Evolutionary conservation across 768 basidiomycete species (phyloP), one percentile per base, ranked within the genome.

Genomic region (Suillus subluteus): DNA sequence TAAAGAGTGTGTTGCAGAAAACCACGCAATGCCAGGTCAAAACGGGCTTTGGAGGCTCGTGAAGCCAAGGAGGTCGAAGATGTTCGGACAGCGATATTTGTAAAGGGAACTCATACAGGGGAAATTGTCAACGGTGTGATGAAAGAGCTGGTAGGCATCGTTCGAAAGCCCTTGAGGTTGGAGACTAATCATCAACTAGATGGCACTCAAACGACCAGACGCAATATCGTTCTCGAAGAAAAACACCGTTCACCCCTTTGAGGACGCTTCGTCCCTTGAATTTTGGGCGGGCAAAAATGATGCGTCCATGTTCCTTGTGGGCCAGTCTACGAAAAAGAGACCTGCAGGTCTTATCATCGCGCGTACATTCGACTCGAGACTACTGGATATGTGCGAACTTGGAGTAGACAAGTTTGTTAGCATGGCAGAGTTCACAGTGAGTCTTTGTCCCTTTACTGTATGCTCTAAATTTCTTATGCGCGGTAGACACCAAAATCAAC

Each of bases 221-320:
- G 90, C 90, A 0, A 91, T 99, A 67, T 87, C 94, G 15, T 99
- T 99, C 81, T 92, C 91, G 56, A 98, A 96, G 78, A 97, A 98
- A 79, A 99, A 99, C 76, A 75, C 80, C 32, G 86, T 99, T 13
- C 90, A 91, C 48, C 98, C 98, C 6, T 99, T 99, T 74, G 97
- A 99, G 71, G 84, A 92, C 65, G 74, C 85, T 26, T 76, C 81
- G 1, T 94, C 95, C 2, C 82, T 99, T 40, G 94, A 94, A 70
- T 99, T 99, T 77, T 99, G 96, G 94, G 83, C 91, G 1, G 73
- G 82, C 15, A 99, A 99, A 80, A 99, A 99, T 79, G 98, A 99
- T 71, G 95, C 96, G 3, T 90, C 90, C 2, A 82, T 99, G 74
- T 98, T 98, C 74, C 79, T 97, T 15, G 80, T 98, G 41, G 98